Evolutionary conservation across 140 eudicot species (phyloP).

Genomic region (Anethum foeniculum): DNA sequence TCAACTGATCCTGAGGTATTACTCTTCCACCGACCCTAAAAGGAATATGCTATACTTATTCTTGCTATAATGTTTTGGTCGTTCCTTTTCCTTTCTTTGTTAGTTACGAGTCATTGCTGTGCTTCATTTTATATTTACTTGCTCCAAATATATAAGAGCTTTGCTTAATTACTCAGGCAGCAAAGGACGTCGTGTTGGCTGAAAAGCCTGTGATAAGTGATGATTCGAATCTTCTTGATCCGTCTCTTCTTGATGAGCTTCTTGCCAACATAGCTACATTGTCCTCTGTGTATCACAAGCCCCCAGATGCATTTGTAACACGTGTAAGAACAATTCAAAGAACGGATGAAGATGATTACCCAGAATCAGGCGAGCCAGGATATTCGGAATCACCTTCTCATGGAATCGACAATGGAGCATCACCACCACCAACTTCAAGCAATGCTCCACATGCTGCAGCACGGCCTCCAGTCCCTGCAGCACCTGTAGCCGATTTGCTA

Average conservation of each 20-base stretch:
- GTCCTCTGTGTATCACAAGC: slow-evolving; percentile 92
- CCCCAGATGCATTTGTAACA: slow-evolving; percentile 88
- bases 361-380: slow-evolving; percentile 73
- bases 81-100: neutral
- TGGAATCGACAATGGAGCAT: slow-evolving; percentile 38
- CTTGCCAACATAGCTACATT: slow-evolving; percentile 79
- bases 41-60: neutral
- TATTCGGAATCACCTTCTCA: slow-evolving; percentile 66
- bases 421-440: slow-evolving; percentile 44
- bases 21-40: neutral
- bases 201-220: slow-evolving; percentile 96
- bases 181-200: slow-evolving; percentile 85
- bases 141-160: neutral
- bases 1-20: slow-evolving; percentile 93
- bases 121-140: neutral
- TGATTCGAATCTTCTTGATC: slow-evolving; percentile 75
- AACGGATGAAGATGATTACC: slow-evolving; percentile 85
- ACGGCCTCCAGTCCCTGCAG: slow-evolving; percentile 42
- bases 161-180: slow-evolving; percentile 47
- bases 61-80: neutral
- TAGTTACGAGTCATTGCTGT: neutral
- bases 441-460: slow-evolving; percentile 31
- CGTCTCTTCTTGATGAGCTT: slow-evolving; percentile 86
- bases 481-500: slow-evolving; percentile 82
- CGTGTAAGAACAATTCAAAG: slow-evolving; percentile 74